Evolutionary conservation across 345 rosid species (phyloP).

Genomic region (Ceriops decandra): DNA sequence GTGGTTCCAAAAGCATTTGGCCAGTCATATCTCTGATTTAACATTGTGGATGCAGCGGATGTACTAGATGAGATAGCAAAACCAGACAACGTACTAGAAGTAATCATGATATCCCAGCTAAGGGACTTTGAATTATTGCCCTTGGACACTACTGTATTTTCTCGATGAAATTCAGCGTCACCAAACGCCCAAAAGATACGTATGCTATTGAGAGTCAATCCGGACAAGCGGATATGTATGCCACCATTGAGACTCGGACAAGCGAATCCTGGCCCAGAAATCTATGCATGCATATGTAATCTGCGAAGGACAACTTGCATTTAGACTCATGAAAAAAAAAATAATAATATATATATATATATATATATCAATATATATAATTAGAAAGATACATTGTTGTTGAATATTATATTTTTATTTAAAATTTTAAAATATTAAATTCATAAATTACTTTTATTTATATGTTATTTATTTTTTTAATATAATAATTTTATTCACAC

Average conservation of each 20-base stretch:
- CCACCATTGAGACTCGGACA: constrained; percentile 5
- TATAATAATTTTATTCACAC: too few species aligned
- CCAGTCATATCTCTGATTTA: background rate
- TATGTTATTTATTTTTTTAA: too few species aligned
- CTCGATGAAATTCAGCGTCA: constrained; percentile 23
- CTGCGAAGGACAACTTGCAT: too few species aligned
- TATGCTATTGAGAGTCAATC: background rate
- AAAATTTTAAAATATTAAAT: too few species aligned
- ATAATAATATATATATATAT: too few species aligned
- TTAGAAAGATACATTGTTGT: too few species aligned
- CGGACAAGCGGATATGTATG: constrained; percentile 11
- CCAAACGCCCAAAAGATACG: background rate
- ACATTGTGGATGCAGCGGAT: background rate
- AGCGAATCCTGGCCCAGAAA: constrained; percentile 32
- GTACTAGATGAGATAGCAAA: constrained; percentile 11
- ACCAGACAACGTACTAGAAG: background rate
- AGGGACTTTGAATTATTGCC: constrained; percentile 17
- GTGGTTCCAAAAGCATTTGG: background rate
- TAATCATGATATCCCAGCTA: constrained; percentile 41
- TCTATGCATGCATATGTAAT: constrained; percentile 2
- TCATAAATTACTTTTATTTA: too few species aligned
- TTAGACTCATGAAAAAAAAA: too few species aligned
- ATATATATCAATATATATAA: too few species aligned
- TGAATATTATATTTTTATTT: too few species aligned
- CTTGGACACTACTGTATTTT: constrained; percentile 16